Conservation (phyloP, 495 filamentous ascomycete species). For the Cercophora sp. region DNA sequence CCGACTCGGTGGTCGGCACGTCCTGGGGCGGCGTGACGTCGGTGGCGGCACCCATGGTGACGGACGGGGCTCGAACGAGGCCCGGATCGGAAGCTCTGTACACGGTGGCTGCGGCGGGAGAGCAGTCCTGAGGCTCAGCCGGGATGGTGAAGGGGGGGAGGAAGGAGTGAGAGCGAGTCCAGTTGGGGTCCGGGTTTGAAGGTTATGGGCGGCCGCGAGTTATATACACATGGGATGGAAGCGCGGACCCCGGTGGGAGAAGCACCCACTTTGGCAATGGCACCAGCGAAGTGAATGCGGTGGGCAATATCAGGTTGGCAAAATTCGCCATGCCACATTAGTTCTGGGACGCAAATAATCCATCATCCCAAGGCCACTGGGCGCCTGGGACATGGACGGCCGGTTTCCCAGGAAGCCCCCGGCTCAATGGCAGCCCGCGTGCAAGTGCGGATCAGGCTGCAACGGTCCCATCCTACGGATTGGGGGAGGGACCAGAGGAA, state of each 20-base stretch:
- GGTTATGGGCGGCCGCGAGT: too few species aligned
- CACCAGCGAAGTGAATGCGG: too few species aligned
- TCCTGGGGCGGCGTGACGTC: slow-evolving; percentile 22
- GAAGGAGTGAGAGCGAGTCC: too few species aligned
- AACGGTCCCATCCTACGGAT: slow-evolving; percentile 3
- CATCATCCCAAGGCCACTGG: neutral
- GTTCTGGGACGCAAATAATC: slow-evolving; percentile 11
- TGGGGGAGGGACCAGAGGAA: neutral
- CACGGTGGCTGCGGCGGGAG: too few species aligned
- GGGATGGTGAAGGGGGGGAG: too few species aligned
- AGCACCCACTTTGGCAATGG: too few species aligned
- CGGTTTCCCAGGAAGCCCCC: slow-evolving; percentile 6
- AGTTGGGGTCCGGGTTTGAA: too few species aligned
- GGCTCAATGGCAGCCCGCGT: slow-evolving; percentile 15
- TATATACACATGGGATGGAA: too few species aligned
- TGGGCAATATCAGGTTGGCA: slow-evolving; percentile 13
- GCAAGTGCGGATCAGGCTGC: slow-evolving; percentile 9
- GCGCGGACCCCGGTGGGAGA: too few species aligned
- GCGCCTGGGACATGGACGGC: slow-evolving; percentile 1
- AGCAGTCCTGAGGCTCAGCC: too few species aligned
- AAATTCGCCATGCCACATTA: slow-evolving; percentile 7
- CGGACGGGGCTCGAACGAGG: neutral
- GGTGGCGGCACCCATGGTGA: slow-evolving; percentile 23
- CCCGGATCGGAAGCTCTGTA: too few species aligned
- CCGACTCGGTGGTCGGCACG: slow-evolving; percentile 26